Percentiles rank a stretch among this genome's conserved stretches.
Conservation (phyloP, 1,284 basidiomycete species). For the Thecaphora frezii region DNA sequence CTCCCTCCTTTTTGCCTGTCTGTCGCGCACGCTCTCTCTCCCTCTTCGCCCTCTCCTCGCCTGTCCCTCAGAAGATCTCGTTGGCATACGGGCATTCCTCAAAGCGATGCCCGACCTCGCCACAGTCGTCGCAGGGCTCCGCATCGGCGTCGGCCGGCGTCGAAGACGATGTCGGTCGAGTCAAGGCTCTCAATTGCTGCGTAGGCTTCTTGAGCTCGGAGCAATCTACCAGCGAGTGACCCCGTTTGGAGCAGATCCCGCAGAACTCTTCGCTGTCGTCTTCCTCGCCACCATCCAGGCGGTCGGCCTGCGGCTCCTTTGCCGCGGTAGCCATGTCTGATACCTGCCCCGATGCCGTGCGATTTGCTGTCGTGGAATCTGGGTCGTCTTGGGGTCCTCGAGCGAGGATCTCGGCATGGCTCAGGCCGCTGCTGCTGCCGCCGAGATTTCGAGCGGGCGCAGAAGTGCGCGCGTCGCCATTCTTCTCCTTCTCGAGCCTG, state of each 20-base stretch:
- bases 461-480: too few species aligned
- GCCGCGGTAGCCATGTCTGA: neutral
- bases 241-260: constrained; percentile 27
- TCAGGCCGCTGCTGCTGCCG: too few species aligned
- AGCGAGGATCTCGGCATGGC: too few species aligned
- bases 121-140: constrained; percentile 44
- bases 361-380: neutral
- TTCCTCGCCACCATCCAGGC: constrained; percentile 16
- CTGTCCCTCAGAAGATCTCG: constrained; percentile 28
- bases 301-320: neutral
- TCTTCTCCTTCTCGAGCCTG: constrained; percentile 14
- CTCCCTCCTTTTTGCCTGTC: too few species aligned
- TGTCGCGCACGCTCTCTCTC: neutral
- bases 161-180: neutral
- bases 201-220: constrained; percentile 9
- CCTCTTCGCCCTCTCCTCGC: neutral
- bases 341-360: neutral
- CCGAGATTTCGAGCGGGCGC: too few species aligned
- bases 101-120: constrained; percentile 38
- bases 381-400: neutral
- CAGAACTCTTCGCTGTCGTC: constrained; percentile 30
- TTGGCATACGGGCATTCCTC: constrained; percentile 44
- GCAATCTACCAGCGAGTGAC: constrained; percentile 29
- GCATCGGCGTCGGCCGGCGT: too few species aligned
- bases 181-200: neutral